Evolutionary conservation across 768 basidiomycete species (phyloP), one percentile per base, ranked within the genome.

Genomic region (Kwoniella dejecticola): DNA sequence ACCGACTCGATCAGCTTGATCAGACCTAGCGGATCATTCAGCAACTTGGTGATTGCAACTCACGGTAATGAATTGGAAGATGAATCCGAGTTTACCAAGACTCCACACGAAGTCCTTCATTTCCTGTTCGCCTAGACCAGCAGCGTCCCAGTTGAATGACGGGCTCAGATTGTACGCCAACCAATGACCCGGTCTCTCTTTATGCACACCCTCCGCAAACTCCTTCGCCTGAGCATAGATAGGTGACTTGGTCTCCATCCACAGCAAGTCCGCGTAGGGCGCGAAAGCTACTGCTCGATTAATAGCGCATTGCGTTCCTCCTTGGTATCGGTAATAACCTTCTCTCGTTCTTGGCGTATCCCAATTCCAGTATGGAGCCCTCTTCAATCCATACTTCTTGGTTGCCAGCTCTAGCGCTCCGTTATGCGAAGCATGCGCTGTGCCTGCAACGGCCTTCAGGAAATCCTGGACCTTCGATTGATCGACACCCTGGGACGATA

Each of bases 261-360:
- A 80, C 6, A 76, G 57, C 19, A 78, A 57, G 53, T 77, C 75
- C 3, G 91, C 89, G 79, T 94, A 93, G 2, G 94, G 95, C 27
- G 92, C 92, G 72, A 91, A 97, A 26, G 91, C 92, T 60, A 93
- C 83, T 17, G 89, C 89, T 61, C 95, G 90, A 80, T 90, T 88
- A 72, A 98, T 84, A 10, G 93, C 93, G 75, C 92, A 94, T 75
- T 90, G 87, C 4, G 94, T 98, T 7, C 95, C 95, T 62, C 95
- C 94, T 79, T 94, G 90, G 83, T 95, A 97, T 66, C 95, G 87
- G 83, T 93, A 98, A 83, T 86, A 98, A 41, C 95, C 95, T 79
- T 98, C 95, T 60, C 94, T 86, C 0, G 95, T 96, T 60, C 96
- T 83, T 36, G 95, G 91, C 47, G 88, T 82, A 79, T 97, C 90